phyloP scores from a whole-genome alignment of 306 rosid genomes.

The Pachyrhizus erosus region DNA sequence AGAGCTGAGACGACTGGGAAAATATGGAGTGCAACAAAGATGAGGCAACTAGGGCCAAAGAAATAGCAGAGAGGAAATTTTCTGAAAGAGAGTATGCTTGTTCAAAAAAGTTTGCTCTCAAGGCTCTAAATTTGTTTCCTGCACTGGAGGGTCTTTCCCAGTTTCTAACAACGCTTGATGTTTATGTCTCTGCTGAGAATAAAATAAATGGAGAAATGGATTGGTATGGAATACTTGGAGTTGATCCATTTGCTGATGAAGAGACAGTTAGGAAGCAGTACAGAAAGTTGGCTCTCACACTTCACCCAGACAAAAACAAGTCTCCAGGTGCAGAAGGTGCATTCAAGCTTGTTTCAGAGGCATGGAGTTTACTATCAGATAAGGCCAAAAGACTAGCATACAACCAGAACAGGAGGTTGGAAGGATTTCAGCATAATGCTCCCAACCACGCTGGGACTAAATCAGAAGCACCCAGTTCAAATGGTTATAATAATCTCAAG shows the following conservation, averaged over 20 bases:
- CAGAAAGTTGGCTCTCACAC: conserved; percentile 66
- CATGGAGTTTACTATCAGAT: conserved; percentile 81
- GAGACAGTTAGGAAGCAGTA: conserved; percentile 71
- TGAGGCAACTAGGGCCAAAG: conserved; percentile 82
- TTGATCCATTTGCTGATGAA: conserved; percentile 58
- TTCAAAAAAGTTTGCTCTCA: conserved; percentile 72
- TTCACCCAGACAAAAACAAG: conserved; percentile 89
- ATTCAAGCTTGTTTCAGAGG: conserved; percentile 82
- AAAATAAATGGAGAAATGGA: conserved; percentile 73
- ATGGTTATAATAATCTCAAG: conserved; percentile 52
- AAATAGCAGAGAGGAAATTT: conserved; percentile 76
- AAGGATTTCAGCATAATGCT: conserved; percentile 53
- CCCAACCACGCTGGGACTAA: conserved; percentile 46
- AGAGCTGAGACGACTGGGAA: conserved; percentile 25
- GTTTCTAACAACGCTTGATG: conserved; percentile 67
- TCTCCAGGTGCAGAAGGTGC: conserved; percentile 87
- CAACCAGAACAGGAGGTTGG: conserved; percentile 54
- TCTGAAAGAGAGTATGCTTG: conserved; percentile 59
- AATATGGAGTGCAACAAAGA: conserved; percentile 80
- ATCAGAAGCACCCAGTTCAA: conserved; percentile 52
- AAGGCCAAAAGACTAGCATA: conserved; percentile 60
- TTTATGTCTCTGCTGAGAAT: conserved; percentile 66
- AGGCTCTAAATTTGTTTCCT: conserved; percentile 74
- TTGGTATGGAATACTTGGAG: conserved; percentile 81
- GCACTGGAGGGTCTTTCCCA: conserved; percentile 73